Evolutionary conservation across 1,139 yeast genomes (phyloP), one percentile per base, ranked within the genome.

Genomic region (Candida mesenterica): DNA sequence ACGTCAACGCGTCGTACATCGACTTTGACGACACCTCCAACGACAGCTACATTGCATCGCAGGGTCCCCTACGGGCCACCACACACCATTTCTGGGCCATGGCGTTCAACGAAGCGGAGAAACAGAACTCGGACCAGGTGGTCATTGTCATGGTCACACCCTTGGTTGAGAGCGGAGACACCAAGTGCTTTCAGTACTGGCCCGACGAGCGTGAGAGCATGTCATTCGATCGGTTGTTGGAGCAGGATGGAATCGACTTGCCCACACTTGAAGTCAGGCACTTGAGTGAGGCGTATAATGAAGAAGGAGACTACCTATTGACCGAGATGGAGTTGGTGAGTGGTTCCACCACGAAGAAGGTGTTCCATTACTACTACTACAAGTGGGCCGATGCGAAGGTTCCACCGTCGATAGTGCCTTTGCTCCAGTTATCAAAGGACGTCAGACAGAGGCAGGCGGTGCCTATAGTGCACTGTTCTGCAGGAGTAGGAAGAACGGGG

Each of bases 141-240:
- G 76, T 82, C 1, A 68, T 92, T 7, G 82, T 87, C 9, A 92
- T 90, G 97, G 79, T 92, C 31, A 90, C 98, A 0, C 94, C 95
- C 0, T 58, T 89, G 33, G 58, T 58, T 12, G 96, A 88, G 52
- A 62, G 67, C 17, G 66, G 72, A 3, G 59, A 69, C 33, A 75
- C 68, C 36, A 89, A 90, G 57, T 89, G 97, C 54, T 70, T 61
- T 42, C 69, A 71, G 38, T 90, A 90, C 56, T 90, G 97, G 97
- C 86, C 83, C 0, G 50, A 40, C 44, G 4, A 39, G 42, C 5
- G 43, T 46, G 3, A 24, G 34, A 3, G 9, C 16, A 36, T 60
- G 44, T 61, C 61, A 33, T 46, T 65, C 28, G 19, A 57, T 3
- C 18, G 32, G 2, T 31, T 29, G 2, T 41, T 59, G 13, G 15